phyloP scores from a whole-genome alignment of 257 asterid genomes.

The Catharanthus roseus region DNA sequence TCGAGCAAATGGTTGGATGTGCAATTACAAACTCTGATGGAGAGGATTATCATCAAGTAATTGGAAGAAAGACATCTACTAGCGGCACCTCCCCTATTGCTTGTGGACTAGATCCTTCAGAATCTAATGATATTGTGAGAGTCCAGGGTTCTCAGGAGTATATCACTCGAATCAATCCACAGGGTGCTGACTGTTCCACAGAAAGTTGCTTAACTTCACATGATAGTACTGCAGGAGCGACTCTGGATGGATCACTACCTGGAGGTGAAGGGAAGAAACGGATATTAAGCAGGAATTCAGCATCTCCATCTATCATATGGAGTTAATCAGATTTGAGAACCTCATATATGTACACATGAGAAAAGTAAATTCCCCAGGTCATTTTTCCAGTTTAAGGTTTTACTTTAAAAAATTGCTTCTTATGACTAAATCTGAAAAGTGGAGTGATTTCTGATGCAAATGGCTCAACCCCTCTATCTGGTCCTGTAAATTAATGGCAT shows the following conservation, averaged over 20 bases:
- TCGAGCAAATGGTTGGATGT: conserved; percentile 64
- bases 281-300: conserved; percentile 37
- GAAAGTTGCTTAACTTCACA: conserved; percentile 82
- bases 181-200: conserved; percentile 48
- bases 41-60: conserved; percentile 37
- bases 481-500: conserved; percentile 1
- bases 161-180: conserved; percentile 43
- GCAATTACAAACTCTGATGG: conserved; percentile 29
- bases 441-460: not conserved
- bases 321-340: conserved; percentile 41
- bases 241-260: conserved; percentile 50
- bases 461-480: too few species aligned
- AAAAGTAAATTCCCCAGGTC: conserved; percentile 36
- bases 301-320: conserved; percentile 45
- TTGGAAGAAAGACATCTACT: conserved; percentile 24
- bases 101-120: conserved; percentile 32
- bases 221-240: conserved; percentile 54
- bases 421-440: not conserved
- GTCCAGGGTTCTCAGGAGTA: conserved; percentile 30
- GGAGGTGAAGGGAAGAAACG: conserved; percentile 35
- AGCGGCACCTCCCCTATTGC: conserved; percentile 24
- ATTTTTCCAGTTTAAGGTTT: too few species aligned
- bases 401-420: conserved; percentile 1
- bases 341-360: conserved; percentile 31
- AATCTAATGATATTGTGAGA: conserved; percentile 30